Evolutionary conservation across 1,139 yeast genomes (phyloP).

Genomic region (Trichomonascaceae sp.): DNA sequence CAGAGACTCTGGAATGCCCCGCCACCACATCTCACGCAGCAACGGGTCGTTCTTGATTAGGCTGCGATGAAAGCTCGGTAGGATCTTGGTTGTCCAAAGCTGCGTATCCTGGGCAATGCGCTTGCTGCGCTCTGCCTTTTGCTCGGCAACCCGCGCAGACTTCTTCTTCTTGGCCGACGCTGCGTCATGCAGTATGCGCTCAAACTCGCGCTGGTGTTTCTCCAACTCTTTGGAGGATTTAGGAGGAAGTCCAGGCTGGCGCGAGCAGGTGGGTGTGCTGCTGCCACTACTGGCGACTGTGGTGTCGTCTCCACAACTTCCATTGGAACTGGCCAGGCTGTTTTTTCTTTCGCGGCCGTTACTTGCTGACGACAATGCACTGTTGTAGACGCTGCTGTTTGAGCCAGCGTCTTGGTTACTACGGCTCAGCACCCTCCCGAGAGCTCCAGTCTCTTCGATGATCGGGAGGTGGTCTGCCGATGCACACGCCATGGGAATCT

Average conservation of each 20-base stretch:
- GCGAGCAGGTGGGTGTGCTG: constrained; percentile 29
- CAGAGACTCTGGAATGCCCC: constrained; percentile 42
- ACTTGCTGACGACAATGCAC: neutral
- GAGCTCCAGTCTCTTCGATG: neutral
- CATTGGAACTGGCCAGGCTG: neutral
- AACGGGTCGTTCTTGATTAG: constrained; percentile 24
- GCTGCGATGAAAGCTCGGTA: constrained; percentile 27
- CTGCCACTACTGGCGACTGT: neutral
- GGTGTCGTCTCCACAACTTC: neutral
- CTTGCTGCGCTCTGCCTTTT: constrained; percentile 17
- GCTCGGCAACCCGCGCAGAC: constrained; percentile 18
- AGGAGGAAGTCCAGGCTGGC: constrained; percentile 55
- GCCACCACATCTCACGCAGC: constrained; percentile 51
- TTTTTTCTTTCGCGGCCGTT: neutral
- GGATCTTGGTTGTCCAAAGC: constrained; percentile 35
- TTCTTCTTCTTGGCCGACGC: constrained; percentile 18
- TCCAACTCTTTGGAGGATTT: constrained; percentile 40
- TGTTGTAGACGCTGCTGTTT: neutral
- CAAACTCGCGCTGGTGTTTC: constrained; percentile 45
- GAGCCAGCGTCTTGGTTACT: neutral
- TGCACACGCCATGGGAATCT: neutral
- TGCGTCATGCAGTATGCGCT: constrained; percentile 37
- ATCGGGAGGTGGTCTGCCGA: neutral
- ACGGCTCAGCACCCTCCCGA: too few species aligned
- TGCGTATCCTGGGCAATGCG: constrained; percentile 16